Conservation (phyloP, 371 early-diverging fungal genomes). For the Mortierella sp. region DNA sequence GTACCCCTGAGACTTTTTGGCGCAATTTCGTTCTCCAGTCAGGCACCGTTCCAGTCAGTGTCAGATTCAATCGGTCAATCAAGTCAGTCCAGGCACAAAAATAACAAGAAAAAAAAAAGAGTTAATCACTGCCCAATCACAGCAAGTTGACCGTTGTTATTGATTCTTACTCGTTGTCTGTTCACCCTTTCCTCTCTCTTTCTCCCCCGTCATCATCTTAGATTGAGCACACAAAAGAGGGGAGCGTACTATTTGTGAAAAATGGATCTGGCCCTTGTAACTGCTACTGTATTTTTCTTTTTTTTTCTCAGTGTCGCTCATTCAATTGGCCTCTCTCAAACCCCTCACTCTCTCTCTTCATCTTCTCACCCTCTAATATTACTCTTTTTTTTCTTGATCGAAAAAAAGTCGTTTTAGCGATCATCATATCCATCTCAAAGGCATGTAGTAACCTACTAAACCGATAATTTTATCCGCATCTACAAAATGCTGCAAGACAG, state of each 20-base stretch:
- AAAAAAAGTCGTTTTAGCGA: not conserved
- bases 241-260: not conserved
- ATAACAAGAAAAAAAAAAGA: not conserved
- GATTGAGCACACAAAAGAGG: not conserved
- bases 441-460: not conserved
- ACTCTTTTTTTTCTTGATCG: not conserved
- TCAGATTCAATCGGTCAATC: not conserved
- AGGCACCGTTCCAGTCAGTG: not conserved
- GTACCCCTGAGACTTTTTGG: conserved; percentile 5
- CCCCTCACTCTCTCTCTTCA: not conserved
- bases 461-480: not conserved
- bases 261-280: not conserved
- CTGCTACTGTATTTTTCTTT: not conserved
- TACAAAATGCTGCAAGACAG: not conserved
- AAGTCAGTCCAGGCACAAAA: conserved; percentile 8
- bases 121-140: conserved; percentile 3
- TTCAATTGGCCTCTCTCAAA: conserved; percentile 7
- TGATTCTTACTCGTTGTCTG: not conserved
- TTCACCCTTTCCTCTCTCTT: not conserved
- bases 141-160: not conserved
- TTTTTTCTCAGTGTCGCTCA: not conserved
- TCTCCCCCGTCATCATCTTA: not conserved
- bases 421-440: not conserved
- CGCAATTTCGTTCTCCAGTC: not conserved
- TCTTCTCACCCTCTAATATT: conserved; percentile 3